These are phyloP conservation scores for Hsuehochloa calcarea DNA, from an alignment of 176 grass and related monocot species.

Conservation along the genomic window DNA sequence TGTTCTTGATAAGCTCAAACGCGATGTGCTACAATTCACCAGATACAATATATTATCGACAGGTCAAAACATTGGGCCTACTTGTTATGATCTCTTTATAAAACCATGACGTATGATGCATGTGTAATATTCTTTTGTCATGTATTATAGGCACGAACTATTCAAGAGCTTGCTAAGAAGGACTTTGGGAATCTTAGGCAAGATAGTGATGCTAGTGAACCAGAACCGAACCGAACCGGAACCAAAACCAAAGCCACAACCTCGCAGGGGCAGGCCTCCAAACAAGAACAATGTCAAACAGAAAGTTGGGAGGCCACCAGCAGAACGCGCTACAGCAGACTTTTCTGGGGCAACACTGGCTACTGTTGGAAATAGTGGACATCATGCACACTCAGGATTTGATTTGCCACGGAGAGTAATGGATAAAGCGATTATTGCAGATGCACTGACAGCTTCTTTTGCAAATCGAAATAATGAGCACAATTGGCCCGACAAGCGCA, in stretches of 20 bases:
- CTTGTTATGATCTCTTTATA: neutral
- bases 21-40: constrained; percentile 93
- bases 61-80: constrained; percentile 47
- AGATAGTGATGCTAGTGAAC: constrained; percentile 88
- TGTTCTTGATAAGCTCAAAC: constrained; percentile 82
- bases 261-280: constrained; percentile 80
- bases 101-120: neutral
- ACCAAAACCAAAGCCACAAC: constrained; percentile 57
- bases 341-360: constrained; percentile 49
- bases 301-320: constrained; percentile 59
- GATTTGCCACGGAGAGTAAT: constrained; percentile 49
- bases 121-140: constrained; percentile 21
- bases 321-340: constrained; percentile 50
- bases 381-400: constrained; percentile 17
- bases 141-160: constrained; percentile 65
- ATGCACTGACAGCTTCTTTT: constrained; percentile 59
- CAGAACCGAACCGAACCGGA: constrained; percentile 50
- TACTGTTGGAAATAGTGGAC: constrained; percentile 54
- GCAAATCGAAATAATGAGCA: constrained; percentile 46
- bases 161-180: constrained; percentile 98
- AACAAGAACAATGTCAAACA: constrained; percentile 56
- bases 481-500: constrained; percentile 49
- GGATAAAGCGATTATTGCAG: constrained; percentile 43
- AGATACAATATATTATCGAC: constrained; percentile 90
- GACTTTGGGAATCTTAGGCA: constrained; percentile 93